Evolutionary conservation across 2,329 filamentous ascomycete species (phyloP), one percentile per base, ranked within the genome.

Genomic region (Penicillium thymicola): DNA sequence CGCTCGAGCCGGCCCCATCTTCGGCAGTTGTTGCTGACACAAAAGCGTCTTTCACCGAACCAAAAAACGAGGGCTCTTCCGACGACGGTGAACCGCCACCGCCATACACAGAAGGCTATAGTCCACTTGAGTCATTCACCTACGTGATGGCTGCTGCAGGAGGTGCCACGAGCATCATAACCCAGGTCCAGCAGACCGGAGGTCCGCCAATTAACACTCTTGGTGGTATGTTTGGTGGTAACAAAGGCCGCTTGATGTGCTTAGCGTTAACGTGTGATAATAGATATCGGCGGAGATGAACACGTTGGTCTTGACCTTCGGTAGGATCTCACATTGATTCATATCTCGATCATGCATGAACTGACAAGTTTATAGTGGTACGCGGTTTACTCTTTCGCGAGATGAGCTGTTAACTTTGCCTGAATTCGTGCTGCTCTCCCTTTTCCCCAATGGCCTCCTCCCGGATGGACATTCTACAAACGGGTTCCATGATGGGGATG

Each of bases 111-210:
- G 93, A 97, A 70, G 92, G 93, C 68, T 89, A 87, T 59, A 97
- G 91, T 79, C 94, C 94, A 61, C 86, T 99, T 74, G 84, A 89
- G 59, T 90, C 91, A 56, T 99, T 99, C 72, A 88, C 89, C 68
- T 99, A 95, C 85, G 85, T 96, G 74, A 99, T 99, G 94, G 92
- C 94, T 78, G 90, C 92, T 75, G 92, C 93, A 78, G 93, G 93
- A 82, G 93, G 92, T 79, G 90, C 92, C 68, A 89, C 92, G 80
- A 97, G 94, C 85, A 96, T 99, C 73, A 96, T 99, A 79, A 99
- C 94, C 77, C 94, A 99, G 80, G 94, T 99, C 68, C 92, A 96
- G 74, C 94, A 99, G 78, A 89, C 89, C 64, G 92, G 89, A 49
- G 82, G 84, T 23, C 89, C 92, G 68, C 89, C 92, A 37, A 86